These are phyloP conservation scores for Talaromyces sp. DNA, from an alignment of 2,329 filamentous ascomycete genomes.

Conservation along the genomic window DNA sequence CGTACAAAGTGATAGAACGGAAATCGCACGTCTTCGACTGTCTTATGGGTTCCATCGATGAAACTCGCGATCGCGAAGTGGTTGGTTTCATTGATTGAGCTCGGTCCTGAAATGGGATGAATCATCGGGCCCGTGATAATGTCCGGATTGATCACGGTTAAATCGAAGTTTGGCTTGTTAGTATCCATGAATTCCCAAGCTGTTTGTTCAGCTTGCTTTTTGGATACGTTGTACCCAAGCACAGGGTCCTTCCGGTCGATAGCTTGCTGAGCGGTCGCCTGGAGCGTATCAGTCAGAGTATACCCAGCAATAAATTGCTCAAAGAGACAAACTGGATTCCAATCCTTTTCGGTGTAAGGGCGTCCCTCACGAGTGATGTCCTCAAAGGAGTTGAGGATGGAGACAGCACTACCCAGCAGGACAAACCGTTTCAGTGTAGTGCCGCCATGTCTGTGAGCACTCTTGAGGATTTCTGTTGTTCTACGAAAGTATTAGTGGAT, in stretches of 20 bases:
- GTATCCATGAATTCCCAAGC: background rate
- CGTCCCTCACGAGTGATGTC: conserved; percentile 21
- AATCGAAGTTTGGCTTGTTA: background rate
- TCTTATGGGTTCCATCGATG: conserved; percentile 23
- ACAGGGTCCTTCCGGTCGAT: background rate
- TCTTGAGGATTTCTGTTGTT: background rate
- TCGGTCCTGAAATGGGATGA: conserved; percentile 21
- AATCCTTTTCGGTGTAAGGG: conserved; percentile 26
- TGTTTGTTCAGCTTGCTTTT: background rate
- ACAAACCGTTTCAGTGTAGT: conserved; percentile 21
- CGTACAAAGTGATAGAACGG: conserved; percentile 22
- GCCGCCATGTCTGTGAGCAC: conserved; percentile 11
- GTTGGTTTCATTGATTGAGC: conserved; percentile 25
- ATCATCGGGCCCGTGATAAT: conserved; percentile 26
- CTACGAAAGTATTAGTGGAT: background rate
- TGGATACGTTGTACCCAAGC: background rate
- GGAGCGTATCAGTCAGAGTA: background rate
- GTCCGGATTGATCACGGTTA: conserved; percentile 18
- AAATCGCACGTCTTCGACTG: conserved; percentile 21
- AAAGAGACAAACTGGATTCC: conserved; percentile 16
- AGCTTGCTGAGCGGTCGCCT: background rate
- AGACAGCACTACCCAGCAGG: conserved; percentile 39
- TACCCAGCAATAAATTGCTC: too few relatives aligned
- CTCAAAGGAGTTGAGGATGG: conserved; percentile 28
- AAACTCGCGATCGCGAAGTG: conserved; percentile 24